Percentiles rank a stretch among this genome's conserved stretches.
phyloP scores from a whole-genome alignment of 257 asterid genomes.

The Petunia secreta region DNA sequence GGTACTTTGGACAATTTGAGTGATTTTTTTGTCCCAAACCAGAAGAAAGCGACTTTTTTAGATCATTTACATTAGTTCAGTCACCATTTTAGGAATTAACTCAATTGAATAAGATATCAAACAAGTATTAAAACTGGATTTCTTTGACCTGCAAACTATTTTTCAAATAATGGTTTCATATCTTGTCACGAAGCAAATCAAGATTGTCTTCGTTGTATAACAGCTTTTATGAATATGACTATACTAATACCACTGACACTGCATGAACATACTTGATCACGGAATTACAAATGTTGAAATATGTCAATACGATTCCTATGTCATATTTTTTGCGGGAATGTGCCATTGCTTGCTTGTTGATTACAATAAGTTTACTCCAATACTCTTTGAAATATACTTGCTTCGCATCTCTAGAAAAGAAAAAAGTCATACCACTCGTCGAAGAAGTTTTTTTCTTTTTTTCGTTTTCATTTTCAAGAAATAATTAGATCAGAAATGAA shows the following conservation, averaged over 20 bases:
- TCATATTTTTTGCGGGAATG: background rate
- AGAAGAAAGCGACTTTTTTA: no score
- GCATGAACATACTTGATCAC: background rate
- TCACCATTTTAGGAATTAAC: background rate
- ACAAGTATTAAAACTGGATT: background rate
- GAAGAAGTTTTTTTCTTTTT: background rate
- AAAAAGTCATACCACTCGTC: background rate
- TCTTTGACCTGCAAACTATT: background rate
- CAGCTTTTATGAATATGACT: background rate
- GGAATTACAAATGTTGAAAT: background rate
- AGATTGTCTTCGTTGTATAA: background rate
- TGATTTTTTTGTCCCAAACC: no score
- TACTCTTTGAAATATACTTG: background rate
- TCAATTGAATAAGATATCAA: background rate
- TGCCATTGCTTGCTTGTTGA: background rate
- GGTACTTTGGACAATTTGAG: no score
- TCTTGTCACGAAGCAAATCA: conserved; percentile 20
- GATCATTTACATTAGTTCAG: no score
- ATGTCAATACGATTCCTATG: background rate
- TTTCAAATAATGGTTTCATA: background rate
- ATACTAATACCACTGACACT: background rate
- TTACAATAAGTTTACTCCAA: background rate
- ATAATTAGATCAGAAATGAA: background rate
- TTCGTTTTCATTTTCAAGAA: background rate
- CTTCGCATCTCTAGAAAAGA: background rate